A percentile compares a stretch with the other conserved stretches of the same genome.
These are phyloP conservation scores for Eucalyptus erythrocorys DNA, from an alignment of 345 rosid genomes.

Conservation along the genomic window DNA sequence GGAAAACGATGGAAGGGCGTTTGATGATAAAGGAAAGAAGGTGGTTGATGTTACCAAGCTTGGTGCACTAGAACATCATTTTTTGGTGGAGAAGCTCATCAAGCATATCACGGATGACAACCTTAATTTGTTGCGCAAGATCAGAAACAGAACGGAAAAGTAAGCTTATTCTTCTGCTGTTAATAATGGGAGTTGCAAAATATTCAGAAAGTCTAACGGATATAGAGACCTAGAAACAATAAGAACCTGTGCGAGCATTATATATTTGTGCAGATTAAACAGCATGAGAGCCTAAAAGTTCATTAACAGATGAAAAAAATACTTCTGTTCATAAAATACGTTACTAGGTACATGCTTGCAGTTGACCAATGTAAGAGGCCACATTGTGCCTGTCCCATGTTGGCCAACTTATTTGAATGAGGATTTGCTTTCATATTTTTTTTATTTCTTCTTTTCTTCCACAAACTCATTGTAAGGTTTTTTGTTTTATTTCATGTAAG, in stretches of 20 bases:
- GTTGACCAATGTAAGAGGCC: not conserved
- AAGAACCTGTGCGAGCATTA: not conserved
- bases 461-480: not conserved
- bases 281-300: not conserved
- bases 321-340: not conserved
- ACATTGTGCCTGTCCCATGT: not conserved
- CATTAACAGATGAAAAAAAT: not conserved
- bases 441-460: not conserved
- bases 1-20: not conserved
- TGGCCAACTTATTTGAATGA: not conserved
- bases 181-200: not conserved
- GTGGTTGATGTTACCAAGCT: conserved; percentile 49
- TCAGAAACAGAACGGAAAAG: conserved; percentile 45
- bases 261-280: not conserved
- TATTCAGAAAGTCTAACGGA: not conserved
- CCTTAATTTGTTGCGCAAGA: conserved; percentile 32
- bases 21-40: conserved; percentile 8
- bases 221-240: not conserved
- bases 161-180: conserved; percentile 1
- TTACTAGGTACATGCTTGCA: not conserved
- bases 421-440: not conserved
- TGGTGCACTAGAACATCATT: conserved; percentile 33
- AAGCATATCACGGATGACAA: conserved; percentile 59
- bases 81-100: conserved; percentile 58
- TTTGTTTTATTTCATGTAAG: not conserved